Evolutionary conservation across 2,329 filamentous ascomycete species (phyloP).

Genomic region (Rhinocladiella similis): DNA sequence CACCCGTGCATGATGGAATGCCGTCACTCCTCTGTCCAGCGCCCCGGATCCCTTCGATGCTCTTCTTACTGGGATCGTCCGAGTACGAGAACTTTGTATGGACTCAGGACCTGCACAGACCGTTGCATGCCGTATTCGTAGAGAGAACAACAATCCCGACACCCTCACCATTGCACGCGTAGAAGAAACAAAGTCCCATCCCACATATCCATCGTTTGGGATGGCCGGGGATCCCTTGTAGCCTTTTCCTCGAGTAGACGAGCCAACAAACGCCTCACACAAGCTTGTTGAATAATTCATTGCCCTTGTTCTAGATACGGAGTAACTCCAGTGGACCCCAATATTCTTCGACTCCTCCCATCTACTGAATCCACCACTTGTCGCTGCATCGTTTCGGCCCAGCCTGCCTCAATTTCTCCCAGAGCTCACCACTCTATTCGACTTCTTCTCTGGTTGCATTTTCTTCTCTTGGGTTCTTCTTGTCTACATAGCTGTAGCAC

Average conservation of each 20-base stretch:
- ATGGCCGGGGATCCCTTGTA: too few relatives aligned
- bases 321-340: constrained; percentile 6
- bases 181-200: too few relatives aligned
- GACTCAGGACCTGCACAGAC: neutral
- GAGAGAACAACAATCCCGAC: too few relatives aligned
- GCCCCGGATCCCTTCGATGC: neutral
- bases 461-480: constrained; percentile 5
- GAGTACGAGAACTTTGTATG: too few relatives aligned
- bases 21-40: neutral
- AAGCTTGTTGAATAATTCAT: neutral
- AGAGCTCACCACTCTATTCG: neutral
- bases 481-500: neutral
- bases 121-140: neutral
- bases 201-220: too few relatives aligned
- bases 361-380: neutral
- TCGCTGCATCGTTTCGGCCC: constrained; percentile 15
- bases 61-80: too few relatives aligned
- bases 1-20: neutral
- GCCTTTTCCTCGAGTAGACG: too few relatives aligned
- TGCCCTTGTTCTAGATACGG: neutral
- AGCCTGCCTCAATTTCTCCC: constrained; percentile 24
- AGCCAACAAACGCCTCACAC: neutral
- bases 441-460: constrained; percentile 1
- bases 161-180: too few relatives aligned
- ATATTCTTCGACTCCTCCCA: constrained; percentile 3